These are phyloP conservation scores for Medicago arabica DNA, from an alignment of 306 rosid species.

Conservation along the genomic window DNA sequence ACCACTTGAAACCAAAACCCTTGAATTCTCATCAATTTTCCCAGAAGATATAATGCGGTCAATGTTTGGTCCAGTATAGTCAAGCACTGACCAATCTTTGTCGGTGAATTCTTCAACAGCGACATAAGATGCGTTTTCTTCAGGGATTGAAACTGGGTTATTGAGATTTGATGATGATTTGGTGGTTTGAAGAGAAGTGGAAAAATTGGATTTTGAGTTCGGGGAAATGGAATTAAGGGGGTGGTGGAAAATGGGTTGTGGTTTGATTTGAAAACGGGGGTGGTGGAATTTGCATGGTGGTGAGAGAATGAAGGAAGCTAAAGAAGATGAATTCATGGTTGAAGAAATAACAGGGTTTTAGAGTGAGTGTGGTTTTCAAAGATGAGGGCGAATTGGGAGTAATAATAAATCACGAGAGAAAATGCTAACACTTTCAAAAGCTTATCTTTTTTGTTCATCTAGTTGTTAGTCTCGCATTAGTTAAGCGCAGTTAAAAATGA, in stretches of 20 bases:
- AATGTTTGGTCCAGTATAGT: slow-evolving; percentile 49
- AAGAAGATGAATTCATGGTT: slow-evolving; percentile 68
- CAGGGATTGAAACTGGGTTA: slow-evolving; percentile 56
- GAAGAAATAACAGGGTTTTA: slow-evolving; percentile 23
- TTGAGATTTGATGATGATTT: slow-evolving; percentile 40
- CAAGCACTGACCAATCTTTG: slow-evolving; percentile 87
- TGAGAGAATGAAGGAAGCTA: slow-evolving; percentile 43
- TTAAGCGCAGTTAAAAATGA: too few relatives aligned
- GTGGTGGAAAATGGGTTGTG: slow-evolving; percentile 15
- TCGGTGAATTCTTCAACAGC: slow-evolving; percentile 66
- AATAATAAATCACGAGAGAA: too few relatives aligned
- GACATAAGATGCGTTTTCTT: slow-evolving; percentile 57
- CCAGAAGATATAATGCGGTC: slow-evolving; percentile 67
- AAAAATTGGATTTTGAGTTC: slow-evolving; percentile 29
- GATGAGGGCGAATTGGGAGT: not conserved
- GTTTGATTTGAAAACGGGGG: slow-evolving; percentile 45
- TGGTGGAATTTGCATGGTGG: slow-evolving; percentile 39
- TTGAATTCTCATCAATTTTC: slow-evolving; percentile 62
- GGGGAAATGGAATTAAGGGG: slow-evolving; percentile 33
- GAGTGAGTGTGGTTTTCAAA: not conserved
- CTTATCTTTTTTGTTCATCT: too few relatives aligned
- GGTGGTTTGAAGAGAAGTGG: too few relatives aligned
- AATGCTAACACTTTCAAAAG: too few relatives aligned
- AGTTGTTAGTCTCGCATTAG: too few relatives aligned
- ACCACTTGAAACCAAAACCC: slow-evolving; percentile 73